Evolutionary conservation across 257 asterid genomes (phyloP).

Genomic region (Nicotiana sylvestris): DNA sequence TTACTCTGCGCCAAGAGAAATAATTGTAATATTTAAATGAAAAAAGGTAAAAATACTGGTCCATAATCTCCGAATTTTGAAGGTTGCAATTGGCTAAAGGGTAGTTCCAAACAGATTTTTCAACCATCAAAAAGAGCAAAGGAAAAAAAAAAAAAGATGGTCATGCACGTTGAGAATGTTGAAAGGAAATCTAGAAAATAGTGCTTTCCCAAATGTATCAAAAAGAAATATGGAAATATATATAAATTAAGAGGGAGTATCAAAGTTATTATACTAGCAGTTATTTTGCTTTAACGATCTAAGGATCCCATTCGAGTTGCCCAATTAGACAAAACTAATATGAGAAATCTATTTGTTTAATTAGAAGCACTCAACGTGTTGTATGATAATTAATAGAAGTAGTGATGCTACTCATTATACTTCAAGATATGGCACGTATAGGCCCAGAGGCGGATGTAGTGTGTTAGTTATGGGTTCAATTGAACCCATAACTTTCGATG

Average conservation of each 20-base stretch:
- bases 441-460: too few species aligned
- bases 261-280: neutral
- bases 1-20: neutral
- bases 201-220: neutral
- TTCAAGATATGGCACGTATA: neutral
- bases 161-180: too few species aligned
- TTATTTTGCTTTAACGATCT: neutral
- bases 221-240: neutral
- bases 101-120: too few species aligned
- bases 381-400: neutral
- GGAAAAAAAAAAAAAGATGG: too few species aligned
- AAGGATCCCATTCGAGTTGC: neutral
- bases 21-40: too few species aligned
- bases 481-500: too few species aligned
- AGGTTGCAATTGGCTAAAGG: too few species aligned
- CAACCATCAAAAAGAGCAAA: too few species aligned
- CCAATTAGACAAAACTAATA: neutral
- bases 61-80: too few species aligned
- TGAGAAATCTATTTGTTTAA: neutral
- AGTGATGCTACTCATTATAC: conserved; percentile 15
- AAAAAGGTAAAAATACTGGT: too few species aligned
- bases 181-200: neutral
- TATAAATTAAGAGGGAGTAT: neutral
- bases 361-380: conserved; percentile 17
- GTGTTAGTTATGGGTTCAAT: too few species aligned